Base-by-base conservation (phyloP, 164 flowering plant genomes). In the Brasenia schreberi region DNA sequence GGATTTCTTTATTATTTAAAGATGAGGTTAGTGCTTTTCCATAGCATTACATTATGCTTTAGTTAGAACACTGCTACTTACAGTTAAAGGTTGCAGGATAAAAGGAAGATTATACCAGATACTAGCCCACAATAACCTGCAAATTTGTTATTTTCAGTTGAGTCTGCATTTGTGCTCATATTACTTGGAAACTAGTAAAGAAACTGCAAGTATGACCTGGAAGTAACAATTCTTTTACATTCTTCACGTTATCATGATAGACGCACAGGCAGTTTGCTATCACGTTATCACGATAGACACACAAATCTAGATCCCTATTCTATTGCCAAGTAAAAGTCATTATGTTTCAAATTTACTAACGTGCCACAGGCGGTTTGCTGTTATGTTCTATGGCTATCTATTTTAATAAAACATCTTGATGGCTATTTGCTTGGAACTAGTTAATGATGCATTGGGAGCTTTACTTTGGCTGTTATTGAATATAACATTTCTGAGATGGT, bases 1-100 rank as follows among this genome's bases (percentile, higher is more conserved):
- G 94, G 42, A 62, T 94, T 68, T 78, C 80, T 61, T 78, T 79
- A 71, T 56, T 92, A 63, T 92, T 95, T 72, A 82, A 96, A 61
- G 69, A 80, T 76, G 92, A 88, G 97, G 97, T 94, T 67, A 45
- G 7, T 45, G 53, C 12, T 45, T 12, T 45, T 7, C 53, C 53
- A 45, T 45, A 7, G 11, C 12, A 12, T 4, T 4, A 45, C 2
- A 45, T 7, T 7, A 3, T 7, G 12, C 53, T 45, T 45, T 45
- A 45, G 12, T 12, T 12, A 45, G 4, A 7, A 45, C 12, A 23
- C 27, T 23, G 27, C 27, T 23, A 23, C 27, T 23, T 23, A 23
- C 27, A 23, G 27, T 23, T 23, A 23, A 23, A 23, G 27, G 27
- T 0, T 2, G 27, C 27, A 23, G 27, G 27, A 23, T 23, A 23